Percentiles rank a stretch among this genome's conserved stretches.
These are phyloP conservation scores for Trypanosoma cruzi DNA, from an alignment of 208 protist genomes.

Conservation along the genomic window DNA sequence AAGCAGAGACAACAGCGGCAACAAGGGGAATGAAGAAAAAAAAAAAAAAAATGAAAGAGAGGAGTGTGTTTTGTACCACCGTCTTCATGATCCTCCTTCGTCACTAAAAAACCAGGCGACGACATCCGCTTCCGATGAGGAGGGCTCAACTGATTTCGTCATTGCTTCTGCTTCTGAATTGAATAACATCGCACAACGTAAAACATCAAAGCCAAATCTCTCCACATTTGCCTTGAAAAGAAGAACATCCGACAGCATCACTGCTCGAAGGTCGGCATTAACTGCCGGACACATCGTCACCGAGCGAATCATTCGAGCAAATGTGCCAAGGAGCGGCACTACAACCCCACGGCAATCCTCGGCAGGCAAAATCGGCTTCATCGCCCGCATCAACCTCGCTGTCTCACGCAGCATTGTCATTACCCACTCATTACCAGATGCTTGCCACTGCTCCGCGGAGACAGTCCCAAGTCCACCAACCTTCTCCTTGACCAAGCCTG, in stretches of 20 bases:
- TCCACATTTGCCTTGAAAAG: slow-evolving; percentile 92
- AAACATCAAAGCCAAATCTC: slow-evolving; percentile 90
- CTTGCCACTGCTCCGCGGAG: slow-evolving; percentile 47
- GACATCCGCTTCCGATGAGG: slow-evolving; percentile 56
- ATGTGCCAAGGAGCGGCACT: slow-evolving; percentile 70
- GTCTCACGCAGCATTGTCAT: slow-evolving; percentile 90
- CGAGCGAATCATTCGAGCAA: slow-evolving; percentile 63
- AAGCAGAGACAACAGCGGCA: too few species aligned
- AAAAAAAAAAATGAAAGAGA: background rate
- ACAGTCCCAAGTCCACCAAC: slow-evolving; percentile 56
- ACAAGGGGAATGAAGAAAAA: too few species aligned
- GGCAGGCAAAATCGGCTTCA: slow-evolving; percentile 67
- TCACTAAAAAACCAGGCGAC: slow-evolving; percentile 71
- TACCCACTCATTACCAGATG: slow-evolving; percentile 80
- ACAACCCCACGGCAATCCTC: slow-evolving; percentile 68
- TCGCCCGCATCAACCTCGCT: slow-evolving; percentile 60
- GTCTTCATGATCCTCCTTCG: background rate
- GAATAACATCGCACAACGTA: slow-evolving; percentile 55
- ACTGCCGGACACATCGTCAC: slow-evolving; percentile 42
- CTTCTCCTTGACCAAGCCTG: slow-evolving; percentile 64
- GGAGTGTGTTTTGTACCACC: background rate
- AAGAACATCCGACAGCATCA: slow-evolving; percentile 60
- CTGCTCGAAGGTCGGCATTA: slow-evolving; percentile 21
- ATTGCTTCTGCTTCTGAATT: slow-evolving; percentile 37
- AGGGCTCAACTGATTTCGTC: slow-evolving; percentile 37